Base-by-base conservation (phyloP, 2,329 filamentous ascomycete genomes). In the Phaeosphaeria sp. region DNA sequence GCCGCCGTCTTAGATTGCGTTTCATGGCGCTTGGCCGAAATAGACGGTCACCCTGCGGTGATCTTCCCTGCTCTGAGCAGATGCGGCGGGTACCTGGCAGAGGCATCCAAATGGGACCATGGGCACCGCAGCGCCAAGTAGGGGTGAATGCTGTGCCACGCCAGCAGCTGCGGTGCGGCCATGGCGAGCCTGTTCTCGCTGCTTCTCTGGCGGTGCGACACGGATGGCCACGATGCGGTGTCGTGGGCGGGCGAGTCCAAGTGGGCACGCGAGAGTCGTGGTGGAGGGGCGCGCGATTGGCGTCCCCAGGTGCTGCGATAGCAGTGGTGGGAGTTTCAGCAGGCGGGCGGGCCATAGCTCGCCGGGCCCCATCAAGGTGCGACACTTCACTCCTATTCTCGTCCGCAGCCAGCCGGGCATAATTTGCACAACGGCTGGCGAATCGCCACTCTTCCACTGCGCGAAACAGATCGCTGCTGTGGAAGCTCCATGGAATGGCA, bases 1-100 rank as follows among this genome's bases (percentile, higher is more conserved):
- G 56, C 48, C 47, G 56, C 57, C 48, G 60, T 50, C 50, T 64
- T 48, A 67, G 65, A 68, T 67, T 72, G 67, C 67, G 71, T 72
- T 73, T 74, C 72, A 68, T 59, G 56, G 66, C 69, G 63, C 69
- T 67, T 70, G 66, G 66, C 68, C 68, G 63, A 67, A 73, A 73
- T 63, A 69, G 68, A 66, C 58, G 23, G 33, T 20, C 55, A 59
- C 68, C 69, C 59, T 72, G 69, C 52, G 72, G 59, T 52, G 72
- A 75, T 75, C 72, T 69, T 73, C 72, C 69, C 63, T 72, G 58
- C 60, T 65, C 57, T 62, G 58, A 36, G 30, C 30, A 36, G 30
- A 36, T 7, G 30, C 56, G 60, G 70, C 71, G 71, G 70, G 67
- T 69, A 67, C 66, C 68, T 72, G 65, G 61, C 56, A 68, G 64